A percentile compares a stretch with the other conserved stretches of the same genome.
These are phyloP conservation scores for Cryptosporidium tyzzeri DNA, from an alignment of 169 alveolate species.

Conservation along the genomic window DNA sequence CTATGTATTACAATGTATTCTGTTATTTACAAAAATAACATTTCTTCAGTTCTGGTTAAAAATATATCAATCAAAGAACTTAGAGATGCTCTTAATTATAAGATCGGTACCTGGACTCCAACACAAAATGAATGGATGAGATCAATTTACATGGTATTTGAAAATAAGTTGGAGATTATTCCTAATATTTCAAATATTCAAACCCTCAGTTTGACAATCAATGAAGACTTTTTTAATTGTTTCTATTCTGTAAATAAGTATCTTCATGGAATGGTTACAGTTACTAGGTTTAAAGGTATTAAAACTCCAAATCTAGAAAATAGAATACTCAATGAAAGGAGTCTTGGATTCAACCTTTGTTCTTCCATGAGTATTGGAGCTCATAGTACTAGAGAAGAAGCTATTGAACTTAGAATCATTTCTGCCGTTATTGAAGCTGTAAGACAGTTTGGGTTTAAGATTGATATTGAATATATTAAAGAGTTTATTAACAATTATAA, in stretches of 20 bases:
- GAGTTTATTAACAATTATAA: slow-evolving; percentile 4
- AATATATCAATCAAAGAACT: slow-evolving; percentile 5
- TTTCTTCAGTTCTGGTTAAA: slow-evolving; percentile 55
- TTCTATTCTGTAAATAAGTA: slow-evolving; percentile 38
- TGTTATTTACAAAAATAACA: slow-evolving; percentile 9
- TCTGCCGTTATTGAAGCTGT: slow-evolving; percentile 53
- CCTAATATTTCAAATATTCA: slow-evolving; percentile 62
- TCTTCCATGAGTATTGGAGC: slow-evolving; percentile 65
- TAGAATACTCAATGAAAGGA: slow-evolving; percentile 1
- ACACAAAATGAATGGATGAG: slow-evolving; percentile 73
- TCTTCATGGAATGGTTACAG: slow-evolving; percentile 24
- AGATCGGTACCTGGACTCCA: slow-evolving; percentile 75
- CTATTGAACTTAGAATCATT: slow-evolving; percentile 49
- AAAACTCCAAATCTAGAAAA: neutral
- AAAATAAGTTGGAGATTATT: slow-evolving; percentile 16
- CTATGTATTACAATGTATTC: slow-evolving; percentile 61
- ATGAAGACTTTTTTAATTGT: slow-evolving; percentile 50
- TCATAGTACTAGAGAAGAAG: slow-evolving; percentile 68
- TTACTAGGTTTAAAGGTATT: neutral
- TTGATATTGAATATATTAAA: slow-evolving; percentile 14
- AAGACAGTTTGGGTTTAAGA: slow-evolving; percentile 59
- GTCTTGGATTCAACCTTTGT: slow-evolving; percentile 37
- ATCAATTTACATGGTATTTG: slow-evolving; percentile 59
- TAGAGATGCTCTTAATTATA: slow-evolving; percentile 22
- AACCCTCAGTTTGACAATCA: slow-evolving; percentile 19